Evolutionary conservation across 2,329 filamentous ascomycete genomes (phyloP).

Genomic region (Ceratocystis ficicola): DNA sequence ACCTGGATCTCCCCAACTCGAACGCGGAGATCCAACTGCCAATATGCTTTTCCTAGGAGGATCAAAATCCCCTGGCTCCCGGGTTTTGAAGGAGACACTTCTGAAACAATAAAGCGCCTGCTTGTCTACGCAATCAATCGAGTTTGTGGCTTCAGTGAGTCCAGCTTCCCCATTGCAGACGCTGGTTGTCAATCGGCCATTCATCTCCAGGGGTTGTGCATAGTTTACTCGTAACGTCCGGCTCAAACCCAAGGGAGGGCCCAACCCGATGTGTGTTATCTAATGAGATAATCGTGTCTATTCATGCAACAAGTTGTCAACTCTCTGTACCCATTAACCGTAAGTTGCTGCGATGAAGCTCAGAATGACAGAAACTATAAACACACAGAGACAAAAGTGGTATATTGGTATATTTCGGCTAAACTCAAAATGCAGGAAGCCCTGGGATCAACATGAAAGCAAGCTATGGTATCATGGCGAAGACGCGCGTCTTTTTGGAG

Average conservation of each 20-base stretch:
- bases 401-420: not conserved
- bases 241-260: not conserved
- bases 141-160: not conserved
- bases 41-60: not conserved
- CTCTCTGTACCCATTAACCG: not conserved
- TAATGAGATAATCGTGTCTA: not conserved
- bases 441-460: not conserved
- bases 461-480: not conserved
- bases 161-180: not conserved
- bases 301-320: too few relatives aligned
- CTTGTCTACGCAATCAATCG: not conserved
- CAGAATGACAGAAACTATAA: too few relatives aligned
- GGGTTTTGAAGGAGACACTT: not conserved
- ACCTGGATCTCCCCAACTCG: not conserved
- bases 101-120: constrained; percentile 9
- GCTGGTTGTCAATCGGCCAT: not conserved
- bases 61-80: not conserved
- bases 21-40: too few relatives aligned
- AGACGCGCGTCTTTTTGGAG: constrained; percentile 10
- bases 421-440: not conserved
- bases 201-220: not conserved
- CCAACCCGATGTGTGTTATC: not conserved
- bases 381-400: too few relatives aligned
- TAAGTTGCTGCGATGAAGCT: too few relatives aligned
- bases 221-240: not conserved